Evolutionary conservation across 768 basidiomycete genomes (phyloP).

Genomic region (Pleurotus salmoneostramineus): DNA sequence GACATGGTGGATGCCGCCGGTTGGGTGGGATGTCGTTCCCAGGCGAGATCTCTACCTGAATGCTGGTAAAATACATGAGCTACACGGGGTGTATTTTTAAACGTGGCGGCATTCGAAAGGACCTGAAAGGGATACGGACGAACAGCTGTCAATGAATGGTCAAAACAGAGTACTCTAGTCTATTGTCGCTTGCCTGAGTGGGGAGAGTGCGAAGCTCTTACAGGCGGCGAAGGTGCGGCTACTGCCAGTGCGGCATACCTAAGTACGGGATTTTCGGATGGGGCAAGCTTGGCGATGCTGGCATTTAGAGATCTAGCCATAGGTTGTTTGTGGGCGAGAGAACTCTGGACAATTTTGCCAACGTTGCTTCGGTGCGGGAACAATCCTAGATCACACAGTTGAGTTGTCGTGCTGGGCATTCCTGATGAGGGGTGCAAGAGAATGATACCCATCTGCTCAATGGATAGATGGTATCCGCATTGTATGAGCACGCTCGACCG

Average conservation of each 20-base stretch:
- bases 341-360: too few relatives aligned
- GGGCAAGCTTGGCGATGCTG: neutral
- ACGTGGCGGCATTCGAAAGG: neutral
- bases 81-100: neutral
- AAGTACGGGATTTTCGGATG: neutral
- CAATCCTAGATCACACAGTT: too few relatives aligned
- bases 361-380: too few relatives aligned
- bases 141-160: neutral
- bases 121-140: neutral
- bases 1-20: neutral
- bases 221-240: neutral
- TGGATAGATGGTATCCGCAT: too few relatives aligned
- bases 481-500: neutral
- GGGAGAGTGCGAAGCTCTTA: neutral
- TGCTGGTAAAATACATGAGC: neutral
- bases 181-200: too few relatives aligned
- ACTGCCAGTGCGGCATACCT: neutral
- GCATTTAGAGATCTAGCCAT: neutral
- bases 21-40: neutral
- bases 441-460: too few relatives aligned
- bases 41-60: neutral
- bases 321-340: neutral
- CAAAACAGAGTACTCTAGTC: too few relatives aligned
- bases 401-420: too few relatives aligned
- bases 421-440: too few relatives aligned